Base-by-base conservation (phyloP, 345 rosid genomes). In the Jatropha curcas region DNA sequence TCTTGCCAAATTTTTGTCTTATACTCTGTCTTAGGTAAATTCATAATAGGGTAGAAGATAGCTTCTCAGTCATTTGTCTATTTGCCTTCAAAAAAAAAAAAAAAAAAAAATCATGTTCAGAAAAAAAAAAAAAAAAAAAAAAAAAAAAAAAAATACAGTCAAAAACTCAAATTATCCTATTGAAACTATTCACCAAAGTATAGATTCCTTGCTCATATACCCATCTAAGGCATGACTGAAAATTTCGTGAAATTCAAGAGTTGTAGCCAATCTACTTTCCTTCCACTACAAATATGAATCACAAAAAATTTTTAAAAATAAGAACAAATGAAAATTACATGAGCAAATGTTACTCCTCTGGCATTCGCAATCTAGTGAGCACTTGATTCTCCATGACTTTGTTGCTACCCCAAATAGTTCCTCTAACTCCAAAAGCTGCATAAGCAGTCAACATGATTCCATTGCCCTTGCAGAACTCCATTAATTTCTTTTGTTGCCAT, bases 401-500 rank as follows among this genome's bases (percentile, higher is more conserved):
- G 68, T 72, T 85, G 83, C 87, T 83, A 58, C 96, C 96, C 89
- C 92, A 88, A 28, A 80, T 34, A 34, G 92, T 88, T 6, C 92
- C 93, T 7, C 12, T 13, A 1, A 34, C 52, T 78, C 93, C 96
- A 55, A 90, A 76, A 65, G 85, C 80, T 3, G 94, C 86, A 58
- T 86, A 94, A 61, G 92, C 92, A 7, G 84, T 80, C 71, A 90
- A 48, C 24, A 77, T 64, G 30, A 94, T 77, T 14, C 83, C 88
- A 2, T 88, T 85, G 4, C 39, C 79, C 59, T 82, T 72, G 76
- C 92, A 91, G 77, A 90, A 81, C 56, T 88, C 88, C 74, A 77
- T 86, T 9, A 87, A 78, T 68, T 83, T 84, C 66, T 76, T 87
- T 66, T 93, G 98, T 78, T 87, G 91, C 97, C 96, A 91, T 6